phyloP scores from a whole-genome alignment of 352 stramenopile genomes.

The Phytophthora multivora region DNA sequence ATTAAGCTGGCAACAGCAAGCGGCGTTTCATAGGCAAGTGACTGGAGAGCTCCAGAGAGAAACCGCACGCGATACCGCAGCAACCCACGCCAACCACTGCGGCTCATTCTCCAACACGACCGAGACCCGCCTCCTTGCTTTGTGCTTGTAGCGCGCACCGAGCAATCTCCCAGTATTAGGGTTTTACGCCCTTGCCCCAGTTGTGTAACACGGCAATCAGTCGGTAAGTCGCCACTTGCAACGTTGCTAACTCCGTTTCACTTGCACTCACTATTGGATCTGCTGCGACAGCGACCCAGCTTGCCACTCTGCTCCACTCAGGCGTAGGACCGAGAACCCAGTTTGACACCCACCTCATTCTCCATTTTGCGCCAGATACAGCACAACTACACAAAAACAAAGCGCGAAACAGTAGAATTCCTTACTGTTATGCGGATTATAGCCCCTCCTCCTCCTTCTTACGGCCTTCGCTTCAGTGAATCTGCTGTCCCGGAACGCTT shows the following conservation, averaged over 20 bases:
- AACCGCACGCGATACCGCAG: conserved; percentile 15
- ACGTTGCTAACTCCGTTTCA: conserved; percentile 21
- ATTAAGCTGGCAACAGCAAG: conserved; percentile 8
- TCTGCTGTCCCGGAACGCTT: conserved; percentile 54
- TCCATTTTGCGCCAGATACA: conserved; percentile 18
- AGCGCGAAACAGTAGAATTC: not conserved
- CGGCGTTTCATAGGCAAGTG: conserved; percentile 20
- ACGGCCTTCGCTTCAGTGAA: conserved; percentile 49
- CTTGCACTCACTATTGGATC: conserved; percentile 25
- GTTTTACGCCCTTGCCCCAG: conserved; percentile 13
- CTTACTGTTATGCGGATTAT: conserved; percentile 32
- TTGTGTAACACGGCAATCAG: conserved; percentile 25
- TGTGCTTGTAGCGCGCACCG: not conserved
- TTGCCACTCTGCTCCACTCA: not conserved
- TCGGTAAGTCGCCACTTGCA: conserved; percentile 20
- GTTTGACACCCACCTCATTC: conserved; percentile 19
- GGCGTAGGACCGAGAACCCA: conserved; percentile 11
- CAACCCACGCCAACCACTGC: conserved; percentile 2
- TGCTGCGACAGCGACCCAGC: conserved; percentile 17
- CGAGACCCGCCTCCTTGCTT: not conserved
- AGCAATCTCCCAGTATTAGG: conserved; percentile 2
- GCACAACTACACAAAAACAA: not conserved
- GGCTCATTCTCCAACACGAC: conserved; percentile 23
- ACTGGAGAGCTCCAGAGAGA: conserved; percentile 16
- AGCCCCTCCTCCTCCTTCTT: conserved; percentile 20